Evolutionary conservation across 768 basidiomycete genomes (phyloP).

Genomic region (Coprinopsis marcescibilis): DNA sequence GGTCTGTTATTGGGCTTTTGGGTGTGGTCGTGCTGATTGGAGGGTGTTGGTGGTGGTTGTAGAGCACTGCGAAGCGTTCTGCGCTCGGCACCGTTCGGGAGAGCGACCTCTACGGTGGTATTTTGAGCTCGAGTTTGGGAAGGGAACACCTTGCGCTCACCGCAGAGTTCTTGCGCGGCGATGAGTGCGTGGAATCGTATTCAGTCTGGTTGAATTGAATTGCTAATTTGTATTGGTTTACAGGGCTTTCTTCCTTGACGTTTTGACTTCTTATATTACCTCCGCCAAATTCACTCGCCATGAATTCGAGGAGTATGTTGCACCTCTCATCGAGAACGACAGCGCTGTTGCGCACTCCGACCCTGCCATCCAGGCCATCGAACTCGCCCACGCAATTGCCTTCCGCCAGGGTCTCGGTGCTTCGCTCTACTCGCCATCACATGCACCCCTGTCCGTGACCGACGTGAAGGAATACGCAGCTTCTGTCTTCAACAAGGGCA

Average conservation of each 20-base stretch:
- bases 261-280: constrained; percentile 79
- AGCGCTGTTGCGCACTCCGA: constrained; percentile 51
- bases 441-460: constrained; percentile 53
- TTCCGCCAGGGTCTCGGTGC: constrained; percentile 94
- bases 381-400: constrained; percentile 83
- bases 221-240: neutral
- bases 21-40: neutral
- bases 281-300: constrained; percentile 78
- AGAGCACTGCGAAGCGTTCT: constrained; percentile 86
- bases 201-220: neutral
- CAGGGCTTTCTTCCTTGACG: constrained; percentile 70
- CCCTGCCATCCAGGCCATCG: constrained; percentile 68
- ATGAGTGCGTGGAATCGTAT: constrained; percentile 68
- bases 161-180: constrained; percentile 90
- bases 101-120: constrained; percentile 89
- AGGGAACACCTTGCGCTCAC: constrained; percentile 91
- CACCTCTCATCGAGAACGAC: constrained; percentile 68
- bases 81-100: constrained; percentile 88
- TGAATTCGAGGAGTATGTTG: constrained; percentile 71
- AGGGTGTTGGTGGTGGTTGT: constrained; percentile 6
- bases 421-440: constrained; percentile 78
- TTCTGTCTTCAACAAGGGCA: constrained; percentile 67
- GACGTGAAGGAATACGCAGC: constrained; percentile 74
- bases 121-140: constrained; percentile 76
- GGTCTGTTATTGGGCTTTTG: too few relatives aligned